A percentile compares a stretch with the other conserved stretches of the same genome.
Evolutionary conservation across 2,329 filamentous ascomycete genomes (phyloP).

Genomic region (Fusarium coicis): DNA sequence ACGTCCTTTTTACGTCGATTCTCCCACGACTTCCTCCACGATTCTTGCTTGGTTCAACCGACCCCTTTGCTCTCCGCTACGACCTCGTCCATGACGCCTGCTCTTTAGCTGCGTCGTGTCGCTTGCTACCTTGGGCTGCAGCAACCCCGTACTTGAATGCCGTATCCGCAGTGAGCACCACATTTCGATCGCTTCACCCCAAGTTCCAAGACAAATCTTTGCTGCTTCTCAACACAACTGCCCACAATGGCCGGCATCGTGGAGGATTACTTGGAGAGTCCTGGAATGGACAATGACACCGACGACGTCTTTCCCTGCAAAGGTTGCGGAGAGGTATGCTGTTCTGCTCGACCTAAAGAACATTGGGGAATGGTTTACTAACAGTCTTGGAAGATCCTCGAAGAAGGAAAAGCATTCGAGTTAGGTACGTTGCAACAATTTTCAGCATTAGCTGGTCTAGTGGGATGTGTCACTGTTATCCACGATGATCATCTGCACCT

Average conservation of each 20-base stretch:
- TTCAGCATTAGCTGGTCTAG: not conserved
- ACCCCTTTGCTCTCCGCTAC: constrained; percentile 13
- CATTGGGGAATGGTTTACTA: constrained; percentile 23
- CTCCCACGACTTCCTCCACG: constrained; percentile 13
- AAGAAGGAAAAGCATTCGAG: constrained; percentile 98
- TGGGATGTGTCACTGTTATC: not conserved
- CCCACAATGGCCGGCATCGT: constrained; percentile 60
- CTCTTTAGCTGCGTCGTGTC: constrained; percentile 36
- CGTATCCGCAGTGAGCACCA: constrained; percentile 20
- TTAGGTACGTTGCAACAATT: constrained; percentile 72
- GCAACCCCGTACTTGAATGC: constrained; percentile 35
- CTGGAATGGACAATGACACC: constrained; percentile 75
- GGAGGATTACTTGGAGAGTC: constrained; percentile 71
- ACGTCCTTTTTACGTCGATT: constrained; percentile 23
- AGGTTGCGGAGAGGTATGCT: constrained; percentile 85
- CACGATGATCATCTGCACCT: constrained; percentile 5
- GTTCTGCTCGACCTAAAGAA: not conserved
- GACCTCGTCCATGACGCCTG: constrained; percentile 41
- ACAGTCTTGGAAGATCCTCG: constrained; percentile 76
- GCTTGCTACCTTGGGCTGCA: constrained; percentile 37
- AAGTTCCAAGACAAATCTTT: constrained; percentile 12
- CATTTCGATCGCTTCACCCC: constrained; percentile 21
- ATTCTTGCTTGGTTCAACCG: constrained; percentile 24
- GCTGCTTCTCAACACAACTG: constrained; percentile 17
- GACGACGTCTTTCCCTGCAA: constrained; percentile 92